These are phyloP conservation scores for Chernovozyma sophiae-reginae DNA, from an alignment of 1,139 yeast genomes.

Conservation along the genomic window DNA sequence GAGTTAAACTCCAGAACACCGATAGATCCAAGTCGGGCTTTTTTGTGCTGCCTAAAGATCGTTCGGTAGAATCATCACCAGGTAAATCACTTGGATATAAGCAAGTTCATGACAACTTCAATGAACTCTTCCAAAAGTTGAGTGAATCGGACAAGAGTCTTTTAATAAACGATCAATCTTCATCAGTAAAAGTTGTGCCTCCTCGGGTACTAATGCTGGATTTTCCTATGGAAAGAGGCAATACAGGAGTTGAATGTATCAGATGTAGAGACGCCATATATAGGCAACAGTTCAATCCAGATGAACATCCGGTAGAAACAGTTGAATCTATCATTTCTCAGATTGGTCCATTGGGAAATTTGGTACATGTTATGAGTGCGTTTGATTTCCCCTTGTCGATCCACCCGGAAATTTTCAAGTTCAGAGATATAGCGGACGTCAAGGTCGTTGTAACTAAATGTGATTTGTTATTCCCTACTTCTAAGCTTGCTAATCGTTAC, in stretches of 20 bases:
- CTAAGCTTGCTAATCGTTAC: slow-evolving; percentile 30
- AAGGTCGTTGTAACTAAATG: slow-evolving; percentile 55
- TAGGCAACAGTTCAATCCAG: slow-evolving; percentile 18
- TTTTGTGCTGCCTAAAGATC: slow-evolving; percentile 19
- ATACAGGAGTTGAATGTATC: slow-evolving; percentile 28
- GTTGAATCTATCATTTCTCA: slow-evolving; percentile 31
- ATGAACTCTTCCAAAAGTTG: background rate
- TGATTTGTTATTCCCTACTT: slow-evolving; percentile 47
- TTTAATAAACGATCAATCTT: slow-evolving; percentile 15
- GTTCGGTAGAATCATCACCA: slow-evolving; percentile 3
- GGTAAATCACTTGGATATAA: background rate
- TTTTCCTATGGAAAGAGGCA: background rate
- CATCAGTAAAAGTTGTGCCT: background rate
- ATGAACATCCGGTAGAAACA: slow-evolving; percentile 34
- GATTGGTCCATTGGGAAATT: slow-evolving; percentile 47
- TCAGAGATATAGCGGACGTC: slow-evolving; percentile 31
- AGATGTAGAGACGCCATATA: slow-evolving; percentile 54
- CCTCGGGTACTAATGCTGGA: background rate
- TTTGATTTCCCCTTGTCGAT: slow-evolving; percentile 67
- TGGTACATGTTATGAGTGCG: slow-evolving; percentile 61
- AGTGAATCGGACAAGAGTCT: slow-evolving; percentile 23
- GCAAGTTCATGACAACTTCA: background rate
- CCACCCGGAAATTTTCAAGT: slow-evolving; percentile 33
- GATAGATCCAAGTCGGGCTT: slow-evolving; percentile 38
- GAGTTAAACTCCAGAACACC: slow-evolving; percentile 43